Percentiles rank a stretch among this genome's conserved stretches.
phyloP scores from a whole-genome alignment of 345 rosid species.

The Viola odorata region DNA sequence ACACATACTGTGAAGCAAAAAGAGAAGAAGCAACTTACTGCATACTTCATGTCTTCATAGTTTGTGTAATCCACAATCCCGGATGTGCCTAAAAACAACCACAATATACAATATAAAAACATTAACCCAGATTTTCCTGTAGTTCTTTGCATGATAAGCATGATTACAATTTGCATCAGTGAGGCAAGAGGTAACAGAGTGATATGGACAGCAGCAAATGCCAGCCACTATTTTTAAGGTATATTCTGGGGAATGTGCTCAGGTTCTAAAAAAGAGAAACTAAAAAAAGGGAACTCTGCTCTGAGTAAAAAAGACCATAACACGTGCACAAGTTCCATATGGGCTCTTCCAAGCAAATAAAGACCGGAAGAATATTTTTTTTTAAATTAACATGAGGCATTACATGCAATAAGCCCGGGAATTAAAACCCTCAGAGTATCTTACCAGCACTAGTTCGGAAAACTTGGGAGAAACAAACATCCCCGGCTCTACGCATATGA shows the following conservation, averaged over 20 bases:
- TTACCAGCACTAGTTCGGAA: constrained; percentile 30
- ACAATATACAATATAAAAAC: background rate
- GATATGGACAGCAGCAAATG: no score
- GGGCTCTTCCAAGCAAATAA: background rate
- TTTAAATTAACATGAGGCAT: no score
- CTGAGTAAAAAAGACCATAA: background rate
- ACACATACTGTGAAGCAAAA: background rate
- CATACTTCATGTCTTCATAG: constrained; percentile 33
- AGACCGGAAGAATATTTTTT: background rate
- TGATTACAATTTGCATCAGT: no score
- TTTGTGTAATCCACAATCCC: constrained; percentile 36
- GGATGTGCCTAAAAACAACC: constrained; percentile 24
- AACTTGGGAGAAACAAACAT: constrained; percentile 36
- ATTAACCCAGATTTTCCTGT: background rate
- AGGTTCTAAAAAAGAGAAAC: no score
- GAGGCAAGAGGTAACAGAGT: no score
- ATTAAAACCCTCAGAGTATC: background rate
- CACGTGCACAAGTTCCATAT: background rate
- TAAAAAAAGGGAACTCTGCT: background rate
- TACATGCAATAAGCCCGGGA: background rate
- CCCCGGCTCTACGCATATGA: constrained; percentile 34
- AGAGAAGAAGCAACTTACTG: constrained; percentile 17
- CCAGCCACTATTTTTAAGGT: no score
- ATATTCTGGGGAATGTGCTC: no score
- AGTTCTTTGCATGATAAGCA: no score